Evolutionary conservation across 495 filamentous ascomycete genomes (phyloP).

Genomic region (Clohesyomyces aquaticus): DNA sequence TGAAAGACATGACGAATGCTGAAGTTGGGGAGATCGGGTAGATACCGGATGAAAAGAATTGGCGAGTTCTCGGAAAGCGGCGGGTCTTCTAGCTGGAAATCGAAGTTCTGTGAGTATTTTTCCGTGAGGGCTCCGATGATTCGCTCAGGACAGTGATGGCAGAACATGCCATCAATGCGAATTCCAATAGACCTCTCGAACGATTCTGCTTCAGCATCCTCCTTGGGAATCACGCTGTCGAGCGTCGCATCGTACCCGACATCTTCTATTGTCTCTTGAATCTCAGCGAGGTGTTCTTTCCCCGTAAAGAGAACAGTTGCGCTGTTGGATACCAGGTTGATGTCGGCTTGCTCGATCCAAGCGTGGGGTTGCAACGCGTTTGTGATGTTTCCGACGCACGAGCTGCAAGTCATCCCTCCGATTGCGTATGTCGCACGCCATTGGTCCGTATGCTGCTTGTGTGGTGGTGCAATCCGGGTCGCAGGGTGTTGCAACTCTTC

Average conservation of each 20-base stretch:
- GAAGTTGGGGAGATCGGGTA: constrained; percentile 66
- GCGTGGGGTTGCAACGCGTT: constrained; percentile 62
- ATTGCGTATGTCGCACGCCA: constrained; percentile 67
- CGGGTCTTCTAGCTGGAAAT: constrained; percentile 49
- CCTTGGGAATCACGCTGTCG: constrained; percentile 50
- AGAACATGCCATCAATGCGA: constrained; percentile 82
- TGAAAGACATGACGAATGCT: constrained; percentile 76
- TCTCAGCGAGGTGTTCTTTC: constrained; percentile 57
- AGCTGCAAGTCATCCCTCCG: constrained; percentile 82
- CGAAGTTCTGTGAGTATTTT: constrained; percentile 52
- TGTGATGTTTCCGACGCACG: constrained; percentile 70
- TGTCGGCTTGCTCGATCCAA: constrained; percentile 65
- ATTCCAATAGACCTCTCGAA: constrained; percentile 64
- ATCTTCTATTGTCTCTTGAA: constrained; percentile 75
- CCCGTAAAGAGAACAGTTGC: constrained; percentile 44
- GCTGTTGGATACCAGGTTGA: constrained; percentile 75
- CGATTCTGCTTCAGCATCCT: constrained; percentile 22
- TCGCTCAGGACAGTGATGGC: constrained; percentile 75
- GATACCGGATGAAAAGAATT: constrained; percentile 72
- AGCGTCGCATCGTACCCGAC: constrained; percentile 75
- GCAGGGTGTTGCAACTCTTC: constrained; percentile 32
- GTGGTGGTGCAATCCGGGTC: not conserved
- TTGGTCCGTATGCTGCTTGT: constrained; percentile 19
- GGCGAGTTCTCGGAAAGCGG: constrained; percentile 57
- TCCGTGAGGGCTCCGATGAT: constrained; percentile 58